Percentiles rank a stretch among this genome's conserved stretches.
Evolutionary conservation across 169 alveolate genomes (phyloP).

Genomic region (Babesia sp.): DNA sequence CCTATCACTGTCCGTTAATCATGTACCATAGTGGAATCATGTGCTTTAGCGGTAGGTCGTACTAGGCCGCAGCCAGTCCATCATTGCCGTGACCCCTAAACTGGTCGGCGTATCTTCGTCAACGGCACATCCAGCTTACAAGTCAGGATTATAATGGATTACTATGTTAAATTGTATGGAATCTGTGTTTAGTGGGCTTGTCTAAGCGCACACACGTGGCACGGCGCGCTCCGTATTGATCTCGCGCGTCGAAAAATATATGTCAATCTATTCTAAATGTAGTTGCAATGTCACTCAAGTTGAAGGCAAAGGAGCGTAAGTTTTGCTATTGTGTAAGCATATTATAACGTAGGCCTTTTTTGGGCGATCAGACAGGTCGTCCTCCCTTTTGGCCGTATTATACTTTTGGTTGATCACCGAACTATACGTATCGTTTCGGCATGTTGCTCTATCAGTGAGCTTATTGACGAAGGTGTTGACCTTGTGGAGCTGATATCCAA

Average conservation of each 20-base stretch:
- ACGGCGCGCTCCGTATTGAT: not conserved
- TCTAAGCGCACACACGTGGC: not conserved
- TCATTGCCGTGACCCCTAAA: too few relatives aligned
- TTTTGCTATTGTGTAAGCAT: not conserved
- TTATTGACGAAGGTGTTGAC: constrained; percentile 81
- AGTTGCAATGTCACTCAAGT: constrained; percentile 58
- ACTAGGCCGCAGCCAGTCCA: too few relatives aligned
- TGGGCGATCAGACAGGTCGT: constrained; percentile 73
- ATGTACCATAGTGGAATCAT: too few relatives aligned
- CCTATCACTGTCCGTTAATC: too few relatives aligned
- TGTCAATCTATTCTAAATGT: not conserved
- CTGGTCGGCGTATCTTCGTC: too few relatives aligned
- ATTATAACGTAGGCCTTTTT: constrained; percentile 25
- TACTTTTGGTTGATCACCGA: constrained; percentile 76
- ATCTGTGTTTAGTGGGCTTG: not conserved
- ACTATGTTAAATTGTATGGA: not conserved
- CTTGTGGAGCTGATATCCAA: constrained; percentile 74
- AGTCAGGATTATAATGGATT: not conserved
- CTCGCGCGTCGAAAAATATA: not conserved
- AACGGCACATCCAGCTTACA: too few relatives aligned
- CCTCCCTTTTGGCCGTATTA: constrained; percentile 58
- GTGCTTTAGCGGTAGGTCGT: too few relatives aligned
- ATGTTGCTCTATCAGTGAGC: constrained; percentile 77
- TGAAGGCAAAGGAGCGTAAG: constrained; percentile 62
- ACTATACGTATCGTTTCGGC: constrained; percentile 78